phyloP scores from a whole-genome alignment of 2,329 filamentous ascomycete genomes.

The Penicillium sp. region DNA sequence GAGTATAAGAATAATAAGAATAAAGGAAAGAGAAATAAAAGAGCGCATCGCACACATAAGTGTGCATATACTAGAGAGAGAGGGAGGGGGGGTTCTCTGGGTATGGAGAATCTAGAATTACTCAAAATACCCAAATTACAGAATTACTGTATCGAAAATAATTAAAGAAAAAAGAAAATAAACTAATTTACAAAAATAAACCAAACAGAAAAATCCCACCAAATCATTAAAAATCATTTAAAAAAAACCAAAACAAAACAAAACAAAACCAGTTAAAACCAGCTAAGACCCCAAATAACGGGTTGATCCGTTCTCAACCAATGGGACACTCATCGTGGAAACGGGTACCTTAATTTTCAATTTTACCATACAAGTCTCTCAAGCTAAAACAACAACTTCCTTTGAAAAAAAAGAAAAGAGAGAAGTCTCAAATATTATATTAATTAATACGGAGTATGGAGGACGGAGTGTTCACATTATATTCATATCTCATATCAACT shows the following conservation, averaged over 20 bases:
- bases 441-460: not conserved
- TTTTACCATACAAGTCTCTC: slow-evolving; percentile 1
- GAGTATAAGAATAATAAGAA: not conserved
- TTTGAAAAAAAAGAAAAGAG: not conserved
- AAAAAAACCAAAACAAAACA: no score
- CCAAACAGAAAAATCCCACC: not conserved
- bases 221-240: no score
- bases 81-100: not conserved
- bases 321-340: slow-evolving; percentile 6
- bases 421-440: not conserved
- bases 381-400: not conserved
- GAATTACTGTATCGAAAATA: not conserved
- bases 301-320: slow-evolving; percentile 11
- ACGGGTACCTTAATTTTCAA: slow-evolving; percentile 11
- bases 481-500: not conserved
- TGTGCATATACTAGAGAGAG: not conserved
- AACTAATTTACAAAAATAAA: slow-evolving; percentile 1
- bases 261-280: not conserved
- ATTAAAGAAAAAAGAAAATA: not conserved
- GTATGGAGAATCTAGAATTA: not conserved
- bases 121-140: not conserved
- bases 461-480: no score
- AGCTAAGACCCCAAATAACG: slow-evolving; percentile 3
- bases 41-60: not conserved
- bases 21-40: slow-evolving; percentile 2